Evolutionary conservation across 2,329 filamentous ascomycete species (phyloP), one percentile per base, ranked within the genome.

Genomic region (Penicillium griseofulvum): DNA sequence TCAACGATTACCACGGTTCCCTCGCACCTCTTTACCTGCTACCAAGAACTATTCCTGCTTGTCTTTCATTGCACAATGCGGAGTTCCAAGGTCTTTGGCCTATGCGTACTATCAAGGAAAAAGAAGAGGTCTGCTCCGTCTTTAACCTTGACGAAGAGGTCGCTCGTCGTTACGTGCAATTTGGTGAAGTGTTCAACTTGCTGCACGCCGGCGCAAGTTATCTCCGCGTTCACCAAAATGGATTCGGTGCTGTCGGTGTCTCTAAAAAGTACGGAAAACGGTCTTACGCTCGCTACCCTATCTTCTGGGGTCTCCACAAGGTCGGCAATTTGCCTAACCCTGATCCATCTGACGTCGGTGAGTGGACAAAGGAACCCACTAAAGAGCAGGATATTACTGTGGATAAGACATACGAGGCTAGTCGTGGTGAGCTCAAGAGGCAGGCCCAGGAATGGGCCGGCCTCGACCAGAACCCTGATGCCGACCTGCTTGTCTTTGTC

Each of bases 71-170:
- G n/a, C 85, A 88, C 71, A 88, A 88, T 60, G 85, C 85, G 45
- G 85, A 88, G 60, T 88, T 88, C 68, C 85, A 88, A 66, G 85
- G 85, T 57, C 76, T 87, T 22, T 88, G 85, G 85, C 83, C 85
- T 0, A 86, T 88, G 80, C 78, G 85, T 8, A 85, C 80, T 9
- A 74, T 80, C 4, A 79, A 82, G 47, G 85, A 88, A 64, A 77
- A 78, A 49, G 79, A 81, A 39, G 85, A 88, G 69, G 83, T 88
- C 12, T 87, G 84, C 68, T 76, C 78, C 2, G 83, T 87, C 36
- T 88, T 85, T 73, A 87, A 87, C 61, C 72, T 88, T n/a, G 76
- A 80, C 5, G 70, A 80, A 16, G 78, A 85, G 4, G 72, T 83
- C 29, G 84, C 84, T 22, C 76, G 79, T 47, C 78, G 80, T 37